A percentile compares a stretch with the other conserved stretches of the same genome.
Conservation (phyloP, 129 eudicot genomes). For the Centella asiatica region DNA sequence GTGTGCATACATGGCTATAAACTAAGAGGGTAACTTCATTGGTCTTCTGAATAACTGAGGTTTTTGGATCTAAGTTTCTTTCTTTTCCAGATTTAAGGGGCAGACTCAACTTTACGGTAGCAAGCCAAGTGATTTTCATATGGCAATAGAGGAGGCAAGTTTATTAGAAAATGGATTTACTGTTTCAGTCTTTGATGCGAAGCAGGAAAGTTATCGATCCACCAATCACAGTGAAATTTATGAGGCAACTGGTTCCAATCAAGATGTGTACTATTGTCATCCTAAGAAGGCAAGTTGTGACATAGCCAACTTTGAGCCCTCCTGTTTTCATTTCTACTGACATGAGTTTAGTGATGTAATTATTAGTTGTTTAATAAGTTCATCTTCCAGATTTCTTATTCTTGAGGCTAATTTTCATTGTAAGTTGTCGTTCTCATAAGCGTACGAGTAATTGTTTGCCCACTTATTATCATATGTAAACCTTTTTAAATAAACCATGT, state of each 20-base stretch:
- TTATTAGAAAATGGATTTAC: constrained; percentile 50
- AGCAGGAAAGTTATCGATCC: constrained; percentile 18
- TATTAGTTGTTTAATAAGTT: too few species aligned
- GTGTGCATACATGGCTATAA: too few species aligned
- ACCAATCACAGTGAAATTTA: constrained; percentile 25
- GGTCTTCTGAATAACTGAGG: too few species aligned
- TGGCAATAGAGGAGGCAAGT: constrained; percentile 86
- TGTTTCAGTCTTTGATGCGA: constrained; percentile 20
- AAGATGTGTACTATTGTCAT: constrained; percentile 27
- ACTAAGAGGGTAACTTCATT: too few species aligned
- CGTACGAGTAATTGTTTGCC: too few species aligned
- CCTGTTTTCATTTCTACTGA: too few species aligned
- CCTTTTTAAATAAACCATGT: too few species aligned
- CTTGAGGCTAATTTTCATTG: too few species aligned
- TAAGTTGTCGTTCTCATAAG: too few species aligned
- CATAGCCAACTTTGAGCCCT: not conserved
- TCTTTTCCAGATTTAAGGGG: constrained; percentile 62
- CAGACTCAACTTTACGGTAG: constrained; percentile 77
- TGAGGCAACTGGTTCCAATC: constrained; percentile 49
- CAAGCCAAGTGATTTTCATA: constrained; percentile 61
- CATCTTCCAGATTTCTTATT: too few species aligned
- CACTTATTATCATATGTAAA: too few species aligned
- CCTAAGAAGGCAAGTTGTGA: constrained; percentile 43
- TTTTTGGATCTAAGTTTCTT: not conserved
- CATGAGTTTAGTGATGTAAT: too few species aligned